These are phyloP conservation scores for Uronychia setigera DNA, from an alignment of 73 alveolate species.

Conservation along the genomic window DNA sequence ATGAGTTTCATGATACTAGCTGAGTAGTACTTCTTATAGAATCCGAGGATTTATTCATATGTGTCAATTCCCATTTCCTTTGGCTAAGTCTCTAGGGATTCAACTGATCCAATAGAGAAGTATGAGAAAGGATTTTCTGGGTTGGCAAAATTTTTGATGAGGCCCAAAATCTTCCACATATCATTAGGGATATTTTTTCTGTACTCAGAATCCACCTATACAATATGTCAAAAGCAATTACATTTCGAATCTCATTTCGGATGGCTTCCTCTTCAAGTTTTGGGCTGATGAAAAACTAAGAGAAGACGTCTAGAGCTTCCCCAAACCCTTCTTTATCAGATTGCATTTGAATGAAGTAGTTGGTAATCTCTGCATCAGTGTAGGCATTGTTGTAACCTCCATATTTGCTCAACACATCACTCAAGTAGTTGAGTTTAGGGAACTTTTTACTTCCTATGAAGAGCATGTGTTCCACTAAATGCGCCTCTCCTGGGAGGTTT, in stretches of 20 bases:
- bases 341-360: constrained; percentile 62
- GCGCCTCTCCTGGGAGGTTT: constrained; percentile 99
- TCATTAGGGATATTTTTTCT: constrained; percentile 70
- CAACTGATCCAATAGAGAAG: constrained; percentile 64
- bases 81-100: constrained; percentile 52
- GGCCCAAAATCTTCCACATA: constrained; percentile 66
- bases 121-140: constrained; percentile 59
- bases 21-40: constrained; percentile 90
- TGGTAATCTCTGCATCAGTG: constrained; percentile 80
- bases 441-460: constrained; percentile 84
- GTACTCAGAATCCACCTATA: constrained; percentile 85
- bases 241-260: constrained; percentile 79
- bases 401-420: constrained; percentile 63
- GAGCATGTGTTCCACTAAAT: constrained; percentile 96
- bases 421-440: constrained; percentile 69
- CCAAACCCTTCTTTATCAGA: constrained; percentile 69
- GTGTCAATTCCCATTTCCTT: constrained; percentile 83
- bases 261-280: constrained; percentile 73
- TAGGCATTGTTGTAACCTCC: constrained; percentile 89
- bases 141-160: constrained; percentile 52
- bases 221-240: constrained; percentile 72
- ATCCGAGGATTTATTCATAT: constrained; percentile 79
- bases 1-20: constrained; percentile 89
- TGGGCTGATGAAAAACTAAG: constrained; percentile 81
- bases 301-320: constrained; percentile 75